phyloP scores from a whole-genome alignment of 192 early-diverging fungal genomes.

The Cladochytrium replicatum region DNA sequence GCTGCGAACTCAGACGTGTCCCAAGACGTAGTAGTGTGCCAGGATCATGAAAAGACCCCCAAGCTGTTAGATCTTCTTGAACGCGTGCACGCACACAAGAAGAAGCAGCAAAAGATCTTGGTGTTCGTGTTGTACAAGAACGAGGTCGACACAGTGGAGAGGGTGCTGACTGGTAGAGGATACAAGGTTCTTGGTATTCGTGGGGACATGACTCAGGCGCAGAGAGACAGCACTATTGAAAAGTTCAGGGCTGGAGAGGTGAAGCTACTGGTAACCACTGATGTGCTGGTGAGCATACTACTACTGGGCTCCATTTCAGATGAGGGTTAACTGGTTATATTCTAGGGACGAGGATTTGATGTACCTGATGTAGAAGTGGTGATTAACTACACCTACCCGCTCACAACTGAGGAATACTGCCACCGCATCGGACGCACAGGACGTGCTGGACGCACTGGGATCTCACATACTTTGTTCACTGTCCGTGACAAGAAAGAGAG shows the following conservation, averaged over 20 bases:
- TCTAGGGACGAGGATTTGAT: slow-evolving; percentile 31
- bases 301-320: slow-evolving; percentile 2
- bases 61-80: slow-evolving; percentile 66
- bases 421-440: slow-evolving; percentile 91
- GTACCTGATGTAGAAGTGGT: slow-evolving; percentile 88
- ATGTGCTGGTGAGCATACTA: slow-evolving; percentile 78
- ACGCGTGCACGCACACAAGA: slow-evolving; percentile 69
- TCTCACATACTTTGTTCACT: slow-evolving; percentile 89
- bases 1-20: slow-evolving; percentile 75
- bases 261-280: slow-evolving; percentile 87
- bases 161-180: slow-evolving; percentile 57
- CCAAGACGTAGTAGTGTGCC: slow-evolving; percentile 85
- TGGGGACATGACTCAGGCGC: slow-evolving; percentile 80
- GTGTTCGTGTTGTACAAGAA: slow-evolving; percentile 97
- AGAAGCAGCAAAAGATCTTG: slow-evolving; percentile 76
- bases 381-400: slow-evolving; percentile 93
- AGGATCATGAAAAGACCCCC: slow-evolving; percentile 64
- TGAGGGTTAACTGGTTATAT: background rate
- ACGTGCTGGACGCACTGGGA: slow-evolving; percentile 83
- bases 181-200: slow-evolving; percentile 81
- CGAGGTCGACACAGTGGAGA: slow-evolving; percentile 78
- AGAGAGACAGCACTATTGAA: slow-evolving; percentile 68
- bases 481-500: slow-evolving; percentile 67
- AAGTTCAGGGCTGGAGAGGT: slow-evolving; percentile 70
- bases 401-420: slow-evolving; percentile 83